Base-by-base conservation (phyloP, 192 early-diverging fungal species). In the Umbelopsis sp. region DNA sequence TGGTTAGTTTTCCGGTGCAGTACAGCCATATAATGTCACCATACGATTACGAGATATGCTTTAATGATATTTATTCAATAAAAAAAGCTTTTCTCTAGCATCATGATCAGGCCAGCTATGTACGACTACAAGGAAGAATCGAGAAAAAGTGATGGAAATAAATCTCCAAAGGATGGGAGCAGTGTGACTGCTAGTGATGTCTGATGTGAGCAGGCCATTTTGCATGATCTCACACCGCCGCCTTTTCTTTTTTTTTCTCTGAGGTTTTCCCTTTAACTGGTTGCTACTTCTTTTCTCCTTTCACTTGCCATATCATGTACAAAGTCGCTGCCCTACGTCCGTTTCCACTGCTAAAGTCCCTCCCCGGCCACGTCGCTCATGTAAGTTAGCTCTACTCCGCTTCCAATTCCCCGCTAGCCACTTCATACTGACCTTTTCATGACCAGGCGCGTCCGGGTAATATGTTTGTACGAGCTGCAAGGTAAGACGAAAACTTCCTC, bases 381-480 rank as follows among this genome's bases (percentile, higher is more conserved):
- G 55, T 61, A 61, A 16, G 55, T 35, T 35, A 11, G 0, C 22
- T 52, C 37, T 41, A 41, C 37, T 41, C 37, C 25, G 21, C 51
- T 52, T 52, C 21, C 12, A 61, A 61, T 30, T 16, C 30, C 25
- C 27, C 23, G 16, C 27, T 27, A 1, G 27, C 4, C 13, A 61
- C 30, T 61, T 61, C 13, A n/a, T 30, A 18, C 18, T n/a, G 25
- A 33, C 16, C 33, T 33, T 61, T 55, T 10, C 18, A 12, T 61
- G 55, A 35, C 33, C 55, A 61, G 55, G 55, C 55, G 55, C 55
- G 55, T 61, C 55, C 55, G 16, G 30, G 27, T 16, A 15, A 61
- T 30, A 61, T 61, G 55, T 61, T 61, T 33, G 55, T 35, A 18
- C 55, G 55, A 13, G 55, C 55, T 13, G 55, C 55, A 33, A 61